Conservation (phyloP, 2,329 filamentous ascomycete genomes). For the Hymenoscyphus albidus region DNA sequence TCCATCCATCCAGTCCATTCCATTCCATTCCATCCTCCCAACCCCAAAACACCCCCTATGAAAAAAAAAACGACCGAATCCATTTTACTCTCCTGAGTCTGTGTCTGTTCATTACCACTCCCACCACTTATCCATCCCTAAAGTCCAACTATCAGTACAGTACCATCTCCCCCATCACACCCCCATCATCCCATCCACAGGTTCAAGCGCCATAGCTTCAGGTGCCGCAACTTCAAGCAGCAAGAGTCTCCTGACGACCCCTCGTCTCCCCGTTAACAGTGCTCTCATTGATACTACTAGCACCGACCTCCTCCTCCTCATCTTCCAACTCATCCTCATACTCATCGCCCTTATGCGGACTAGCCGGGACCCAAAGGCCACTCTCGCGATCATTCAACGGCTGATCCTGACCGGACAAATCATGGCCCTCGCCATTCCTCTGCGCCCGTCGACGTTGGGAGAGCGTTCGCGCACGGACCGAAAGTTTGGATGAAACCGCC, state of each 20-base stretch:
- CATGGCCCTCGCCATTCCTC: conserved; percentile 65
- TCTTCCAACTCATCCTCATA: conserved; percentile 38
- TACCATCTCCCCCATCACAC: not conserved
- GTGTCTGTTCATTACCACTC: too few species aligned
- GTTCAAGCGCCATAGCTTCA: too few species aligned
- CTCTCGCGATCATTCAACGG: conserved; percentile 75
- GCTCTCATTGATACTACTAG: conserved; percentile 49
- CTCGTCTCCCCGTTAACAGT: conserved; percentile 54
- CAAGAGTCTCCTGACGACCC: conserved; percentile 49
- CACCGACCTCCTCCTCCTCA: conserved; percentile 56
- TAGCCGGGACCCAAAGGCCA: conserved; percentile 74
- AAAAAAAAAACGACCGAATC: too few species aligned
- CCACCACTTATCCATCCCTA: too few species aligned
- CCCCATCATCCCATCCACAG: not conserved
- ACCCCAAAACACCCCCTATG: too few species aligned
- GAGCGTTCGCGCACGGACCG: conserved; percentile 79
- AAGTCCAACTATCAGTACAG: not conserved
- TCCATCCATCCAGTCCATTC: too few species aligned
- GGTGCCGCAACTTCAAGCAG: conserved; percentile 20
- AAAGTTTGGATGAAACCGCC: conserved; percentile 81
- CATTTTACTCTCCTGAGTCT: too few species aligned
- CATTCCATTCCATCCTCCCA: too few species aligned
- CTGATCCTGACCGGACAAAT: conserved; percentile 78
- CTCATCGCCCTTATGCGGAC: conserved; percentile 54
- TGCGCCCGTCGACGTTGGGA: conserved; percentile 76